Evolutionary conservation across 805 yeast species (phyloP).

Genomic region (Kazachstania viticola): DNA sequence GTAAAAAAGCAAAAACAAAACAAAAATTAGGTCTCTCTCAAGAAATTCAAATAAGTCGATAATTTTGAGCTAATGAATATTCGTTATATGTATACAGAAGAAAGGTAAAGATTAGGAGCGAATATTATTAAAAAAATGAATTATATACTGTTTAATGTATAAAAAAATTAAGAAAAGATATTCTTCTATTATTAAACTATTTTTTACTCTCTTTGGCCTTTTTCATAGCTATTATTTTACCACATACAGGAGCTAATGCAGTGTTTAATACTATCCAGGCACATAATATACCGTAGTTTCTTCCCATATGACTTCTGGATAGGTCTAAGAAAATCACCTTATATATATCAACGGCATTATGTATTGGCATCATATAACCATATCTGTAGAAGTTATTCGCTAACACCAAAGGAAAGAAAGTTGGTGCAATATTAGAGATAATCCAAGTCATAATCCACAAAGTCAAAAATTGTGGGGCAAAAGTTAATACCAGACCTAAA

Average conservation of each 20-base stretch:
- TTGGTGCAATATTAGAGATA: slow-evolving; percentile 53
- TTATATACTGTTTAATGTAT: too few species aligned
- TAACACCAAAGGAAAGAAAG: slow-evolving; percentile 53
- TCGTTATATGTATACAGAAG: too few species aligned
- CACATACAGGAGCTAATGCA: slow-evolving; percentile 29
- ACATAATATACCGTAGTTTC: slow-evolving; percentile 44
- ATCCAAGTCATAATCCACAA: slow-evolving; percentile 66
- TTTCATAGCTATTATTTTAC: too few species aligned
- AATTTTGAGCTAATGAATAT: too few species aligned
- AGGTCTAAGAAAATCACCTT: slow-evolving; percentile 48
- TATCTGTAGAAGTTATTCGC: slow-evolving; percentile 43
- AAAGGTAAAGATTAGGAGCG: too few species aligned
- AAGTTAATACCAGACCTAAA: slow-evolving; percentile 38
- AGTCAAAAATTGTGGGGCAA: slow-evolving; percentile 52
- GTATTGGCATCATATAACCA: slow-evolving; percentile 60
- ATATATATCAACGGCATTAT: slow-evolving; percentile 48
- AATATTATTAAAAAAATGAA: too few species aligned
- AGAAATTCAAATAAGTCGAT: too few species aligned
- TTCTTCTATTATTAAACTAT: too few species aligned
- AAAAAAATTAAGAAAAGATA: too few species aligned
- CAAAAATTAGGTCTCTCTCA: too few species aligned
- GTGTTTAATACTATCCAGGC: slow-evolving; percentile 49
- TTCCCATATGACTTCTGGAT: slow-evolving; percentile 41
- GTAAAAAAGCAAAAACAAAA: too few species aligned
- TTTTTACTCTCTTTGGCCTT: too few species aligned